A percentile compares a stretch with the other conserved stretches of the same genome.
Evolutionary conservation across 805 yeast genomes (phyloP).

Genomic region (Tanozyma kutaoensis): DNA sequence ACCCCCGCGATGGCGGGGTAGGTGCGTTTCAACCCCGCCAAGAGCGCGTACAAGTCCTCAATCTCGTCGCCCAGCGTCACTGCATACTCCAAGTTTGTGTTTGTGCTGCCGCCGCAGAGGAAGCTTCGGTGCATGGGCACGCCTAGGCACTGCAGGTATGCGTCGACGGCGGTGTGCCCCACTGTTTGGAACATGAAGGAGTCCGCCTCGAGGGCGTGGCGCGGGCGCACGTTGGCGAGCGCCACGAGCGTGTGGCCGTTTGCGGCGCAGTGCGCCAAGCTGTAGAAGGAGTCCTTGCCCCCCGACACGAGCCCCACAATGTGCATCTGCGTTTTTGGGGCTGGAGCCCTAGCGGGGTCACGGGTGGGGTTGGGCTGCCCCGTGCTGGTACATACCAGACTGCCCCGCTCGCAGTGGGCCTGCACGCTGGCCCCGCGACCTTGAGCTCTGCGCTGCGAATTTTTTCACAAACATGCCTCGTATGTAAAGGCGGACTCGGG

Average conservation of each 20-base stretch:
- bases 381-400: too few species aligned
- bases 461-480: too few species aligned
- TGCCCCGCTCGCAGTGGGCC: too few species aligned
- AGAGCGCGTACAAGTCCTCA: slow-evolving; percentile 57
- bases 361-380: too few species aligned
- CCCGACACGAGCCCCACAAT: slow-evolving; percentile 89
- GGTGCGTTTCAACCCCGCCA: slow-evolving; percentile 29
- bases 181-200: slow-evolving; percentile 98
- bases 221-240: slow-evolving; percentile 72
- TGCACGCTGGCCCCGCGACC: too few species aligned
- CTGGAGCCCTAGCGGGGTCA: background rate
- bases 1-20: slow-evolving; percentile 77
- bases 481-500: too few species aligned
- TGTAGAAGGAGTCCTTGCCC: slow-evolving; percentile 92
- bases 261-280: slow-evolving; percentile 71
- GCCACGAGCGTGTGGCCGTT: slow-evolving; percentile 82
- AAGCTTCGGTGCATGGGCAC: slow-evolving; percentile 66
- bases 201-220: slow-evolving; percentile 51
- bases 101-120: slow-evolving; percentile 50
- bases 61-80: slow-evolving; percentile 72
- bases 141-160: slow-evolving; percentile 57
- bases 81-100: slow-evolving; percentile 55
- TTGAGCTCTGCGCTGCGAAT: too few species aligned
- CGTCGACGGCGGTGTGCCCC: slow-evolving; percentile 66
- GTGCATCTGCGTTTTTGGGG: slow-evolving; percentile 40